Conservation (phyloP, 2,329 filamentous ascomycete genomes). For the Zelopaecilomyces penicillatus region DNA sequence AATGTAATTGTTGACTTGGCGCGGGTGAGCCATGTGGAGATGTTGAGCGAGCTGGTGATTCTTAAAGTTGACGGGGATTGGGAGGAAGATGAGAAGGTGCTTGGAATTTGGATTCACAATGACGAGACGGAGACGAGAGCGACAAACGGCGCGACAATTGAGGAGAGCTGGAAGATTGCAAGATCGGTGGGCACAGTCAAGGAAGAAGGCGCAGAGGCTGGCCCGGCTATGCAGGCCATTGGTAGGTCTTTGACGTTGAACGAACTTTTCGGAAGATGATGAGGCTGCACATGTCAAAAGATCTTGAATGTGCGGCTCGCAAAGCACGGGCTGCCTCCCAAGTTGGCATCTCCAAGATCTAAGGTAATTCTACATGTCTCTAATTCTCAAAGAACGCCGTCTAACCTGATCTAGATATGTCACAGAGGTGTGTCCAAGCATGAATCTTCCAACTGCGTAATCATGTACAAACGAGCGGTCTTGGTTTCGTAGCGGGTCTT, state of each 20-base stretch:
- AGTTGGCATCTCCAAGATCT: too few species aligned
- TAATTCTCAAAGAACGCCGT: too few species aligned
- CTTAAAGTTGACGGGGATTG: conserved; percentile 31
- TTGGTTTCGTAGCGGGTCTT: too few species aligned
- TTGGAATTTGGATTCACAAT: conserved; percentile 49
- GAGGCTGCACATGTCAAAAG: conserved; percentile 6
- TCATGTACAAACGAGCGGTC: too few species aligned
- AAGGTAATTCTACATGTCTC: too few species aligned
- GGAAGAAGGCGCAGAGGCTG: conserved; percentile 24
- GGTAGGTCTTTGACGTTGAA: conserved; percentile 36
- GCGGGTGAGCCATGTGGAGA: conserved; percentile 54
- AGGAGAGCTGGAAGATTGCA: conserved; percentile 34
- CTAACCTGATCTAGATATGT: too few species aligned
- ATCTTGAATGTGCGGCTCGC: too few species aligned
- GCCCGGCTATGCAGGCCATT: conserved; percentile 36
- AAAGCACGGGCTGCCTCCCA: too few species aligned
- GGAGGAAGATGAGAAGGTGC: conserved; percentile 30
- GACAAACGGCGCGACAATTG: conserved; percentile 32
- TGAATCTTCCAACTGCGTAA: too few species aligned
- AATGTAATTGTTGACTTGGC: conserved; percentile 63
- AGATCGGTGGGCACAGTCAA: conserved; percentile 21
- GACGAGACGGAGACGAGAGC: conserved; percentile 37
- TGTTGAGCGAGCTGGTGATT: conserved; percentile 47
- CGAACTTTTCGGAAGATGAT: conserved; percentile 34
- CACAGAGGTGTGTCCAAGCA: too few species aligned